Percentiles rank a stretch among this genome's conserved stretches.
phyloP scores from a whole-genome alignment of 2,329 filamentous ascomycete species.

The Exophiala oligosperma region DNA sequence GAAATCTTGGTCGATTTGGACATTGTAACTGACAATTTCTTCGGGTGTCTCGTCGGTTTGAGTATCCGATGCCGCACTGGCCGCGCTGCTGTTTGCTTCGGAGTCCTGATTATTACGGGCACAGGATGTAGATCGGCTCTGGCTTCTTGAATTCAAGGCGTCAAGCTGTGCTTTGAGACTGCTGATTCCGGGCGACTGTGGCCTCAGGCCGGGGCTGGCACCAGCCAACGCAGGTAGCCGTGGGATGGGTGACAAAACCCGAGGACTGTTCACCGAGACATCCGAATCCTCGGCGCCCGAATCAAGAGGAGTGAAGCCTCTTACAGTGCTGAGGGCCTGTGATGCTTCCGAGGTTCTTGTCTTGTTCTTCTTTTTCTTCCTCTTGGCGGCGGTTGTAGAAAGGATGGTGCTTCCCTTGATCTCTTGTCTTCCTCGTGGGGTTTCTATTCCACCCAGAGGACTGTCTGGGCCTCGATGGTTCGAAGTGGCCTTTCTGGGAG shows the following conservation, averaged over 20 bases:
- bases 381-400: conserved; percentile 33
- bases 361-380: conserved; percentile 45
- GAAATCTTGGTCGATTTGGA: conserved; percentile 82
- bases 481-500: conserved; percentile 16
- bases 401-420: conserved; percentile 33
- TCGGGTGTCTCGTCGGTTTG: conserved; percentile 70
- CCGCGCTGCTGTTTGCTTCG: conserved; percentile 53
- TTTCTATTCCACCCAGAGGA: conserved; percentile 1
- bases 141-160: conserved; percentile 65
- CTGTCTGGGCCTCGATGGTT: conserved; percentile 1
- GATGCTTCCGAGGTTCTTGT: conserved; percentile 30
- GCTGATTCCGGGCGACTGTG: conserved; percentile 70
- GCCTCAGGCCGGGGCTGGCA: conserved; percentile 50
- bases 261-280: conserved; percentile 39
- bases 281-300: conserved; percentile 50
- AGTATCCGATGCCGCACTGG: conserved; percentile 61
- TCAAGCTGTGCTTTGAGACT: conserved; percentile 81
- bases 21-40: conserved; percentile 76
- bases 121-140: conserved; percentile 58
- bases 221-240: conserved; percentile 32
- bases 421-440: conserved; percentile 25
- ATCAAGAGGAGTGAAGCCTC: conserved; percentile 44
- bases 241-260: conserved; percentile 33
- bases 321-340: conserved; percentile 40
- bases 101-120: conserved; percentile 50